A percentile compares a stretch with the other conserved stretches of the same genome.
phyloP scores from a whole-genome alignment of 495 filamentous ascomycete genomes.

The Zalerion maritima region DNA sequence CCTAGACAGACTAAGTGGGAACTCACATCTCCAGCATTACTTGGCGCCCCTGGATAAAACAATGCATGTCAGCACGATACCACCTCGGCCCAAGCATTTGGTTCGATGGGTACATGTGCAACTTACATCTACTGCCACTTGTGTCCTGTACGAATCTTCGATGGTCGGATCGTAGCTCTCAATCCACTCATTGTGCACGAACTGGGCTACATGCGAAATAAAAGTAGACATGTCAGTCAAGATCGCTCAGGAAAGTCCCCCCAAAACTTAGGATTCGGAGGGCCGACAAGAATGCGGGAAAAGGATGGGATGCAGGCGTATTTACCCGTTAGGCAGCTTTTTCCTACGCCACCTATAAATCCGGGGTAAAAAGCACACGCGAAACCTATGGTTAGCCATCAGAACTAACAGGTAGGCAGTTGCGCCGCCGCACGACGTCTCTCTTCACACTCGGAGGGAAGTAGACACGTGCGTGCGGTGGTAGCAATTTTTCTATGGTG shows the following conservation, averaged over 20 bases:
- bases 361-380: slow-evolving; percentile 12
- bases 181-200: slow-evolving; percentile 98
- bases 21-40: slow-evolving; percentile 90
- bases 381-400: slow-evolving; percentile 5
- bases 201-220: slow-evolving; percentile 55
- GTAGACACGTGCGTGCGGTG: not conserved
- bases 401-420: not conserved
- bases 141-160: slow-evolving; percentile 92
- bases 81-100: slow-evolving; percentile 7
- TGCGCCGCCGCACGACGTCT: slow-evolving; percentile 7
- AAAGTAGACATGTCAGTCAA: slow-evolving; percentile 1
- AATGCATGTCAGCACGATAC: slow-evolving; percentile 12
- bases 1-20: slow-evolving; percentile 4
- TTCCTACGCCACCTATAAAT: slow-evolving; percentile 77
- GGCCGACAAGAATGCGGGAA: slow-evolving; percentile 6
- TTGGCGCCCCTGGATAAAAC: slow-evolving; percentile 60
- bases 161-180: slow-evolving; percentile 98
- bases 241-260: not conserved
- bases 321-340: slow-evolving; percentile 93
- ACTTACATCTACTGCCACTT: slow-evolving; percentile 85
- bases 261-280: not conserved
- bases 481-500: slow-evolving; percentile 1
- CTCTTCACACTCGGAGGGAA: slow-evolving; percentile 3
- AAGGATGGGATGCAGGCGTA: no score
- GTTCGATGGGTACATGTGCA: not conserved